Evolutionary conservation across 2,329 filamentous ascomycete genomes (phyloP).

Genomic region (Aspergillus glaucus): DNA sequence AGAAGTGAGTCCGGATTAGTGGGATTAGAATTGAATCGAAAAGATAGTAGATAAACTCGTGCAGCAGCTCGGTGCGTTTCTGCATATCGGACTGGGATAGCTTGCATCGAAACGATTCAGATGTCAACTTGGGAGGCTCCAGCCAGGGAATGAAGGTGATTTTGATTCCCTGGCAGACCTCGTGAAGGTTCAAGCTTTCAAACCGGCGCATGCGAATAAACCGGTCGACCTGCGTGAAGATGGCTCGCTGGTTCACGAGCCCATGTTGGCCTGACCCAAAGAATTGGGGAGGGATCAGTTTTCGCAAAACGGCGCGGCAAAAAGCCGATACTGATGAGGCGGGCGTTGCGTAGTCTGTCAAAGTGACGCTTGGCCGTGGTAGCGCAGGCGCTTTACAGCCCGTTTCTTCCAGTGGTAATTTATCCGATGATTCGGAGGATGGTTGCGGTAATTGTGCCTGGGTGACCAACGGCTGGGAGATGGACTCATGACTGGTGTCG

Average conservation of each 20-base stretch:
- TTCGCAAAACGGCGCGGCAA: slow-evolving; percentile 68
- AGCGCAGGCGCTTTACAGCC: slow-evolving; percentile 4
- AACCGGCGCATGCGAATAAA: slow-evolving; percentile 75
- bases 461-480: slow-evolving; percentile 18
- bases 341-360: slow-evolving; percentile 65
- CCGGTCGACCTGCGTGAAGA: slow-evolving; percentile 65
- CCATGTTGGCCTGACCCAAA: slow-evolving; percentile 59
- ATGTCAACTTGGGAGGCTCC: slow-evolving; percentile 40
- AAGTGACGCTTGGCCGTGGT: slow-evolving; percentile 25
- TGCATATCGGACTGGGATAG: slow-evolving; percentile 63
- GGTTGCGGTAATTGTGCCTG: slow-evolving; percentile 15
- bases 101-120: slow-evolving; percentile 38
- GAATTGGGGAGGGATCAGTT: slow-evolving; percentile 66
- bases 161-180: slow-evolving; percentile 70
- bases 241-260: slow-evolving; percentile 52
- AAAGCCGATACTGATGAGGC: slow-evolving; percentile 71
- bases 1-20: slow-evolving; percentile 79
- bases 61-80: slow-evolving; percentile 72
- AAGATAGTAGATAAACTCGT: slow-evolving; percentile 83
- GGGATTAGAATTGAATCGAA: slow-evolving; percentile 91
- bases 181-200: slow-evolving; percentile 73
- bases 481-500: slow-evolving; percentile 6
- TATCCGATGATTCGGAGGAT: background rate
- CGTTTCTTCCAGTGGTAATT: too few species aligned
- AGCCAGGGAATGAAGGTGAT: slow-evolving; percentile 69